phyloP scores from a whole-genome alignment of 2,329 filamentous ascomycete genomes.

The Ophiostoma ips region DNA sequence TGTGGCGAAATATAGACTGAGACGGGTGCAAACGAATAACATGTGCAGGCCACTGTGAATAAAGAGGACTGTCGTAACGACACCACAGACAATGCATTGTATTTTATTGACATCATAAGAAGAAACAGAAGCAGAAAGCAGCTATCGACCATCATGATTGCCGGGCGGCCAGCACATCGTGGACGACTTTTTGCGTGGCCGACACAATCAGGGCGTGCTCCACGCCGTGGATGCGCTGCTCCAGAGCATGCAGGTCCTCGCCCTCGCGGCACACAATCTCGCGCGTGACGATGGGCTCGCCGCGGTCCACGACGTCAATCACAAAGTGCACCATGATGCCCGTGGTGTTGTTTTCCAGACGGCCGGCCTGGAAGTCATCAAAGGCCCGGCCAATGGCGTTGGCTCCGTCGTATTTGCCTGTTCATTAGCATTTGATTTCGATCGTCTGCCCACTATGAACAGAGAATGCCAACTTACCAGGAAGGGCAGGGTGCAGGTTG shows the following conservation, averaged over 20 bases:
- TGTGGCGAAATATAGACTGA: too few relatives aligned
- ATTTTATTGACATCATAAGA: neutral
- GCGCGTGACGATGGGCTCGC: slow-evolving; percentile 54
- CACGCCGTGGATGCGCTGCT: slow-evolving; percentile 57
- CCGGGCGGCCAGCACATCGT: slow-evolving; percentile 22
- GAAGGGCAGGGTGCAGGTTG: slow-evolving; percentile 67
- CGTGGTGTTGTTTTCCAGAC: slow-evolving; percentile 53
- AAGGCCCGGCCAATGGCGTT: slow-evolving; percentile 67
- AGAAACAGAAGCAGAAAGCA: too few relatives aligned
- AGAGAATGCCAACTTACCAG: slow-evolving; percentile 30
- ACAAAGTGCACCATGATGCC: slow-evolving; percentile 89
- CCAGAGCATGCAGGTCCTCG: slow-evolving; percentile 50
- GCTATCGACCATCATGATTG: neutral
- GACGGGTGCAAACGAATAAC: too few relatives aligned
- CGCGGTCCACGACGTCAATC: slow-evolving; percentile 65
- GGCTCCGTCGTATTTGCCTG: slow-evolving; percentile 62
- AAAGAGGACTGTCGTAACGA: neutral
- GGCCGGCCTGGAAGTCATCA: slow-evolving; percentile 51
- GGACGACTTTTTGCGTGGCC: slow-evolving; percentile 42
- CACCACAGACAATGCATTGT: neutral
- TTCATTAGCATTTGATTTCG: neutral
- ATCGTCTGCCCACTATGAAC: neutral
- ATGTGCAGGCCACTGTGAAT: neutral
- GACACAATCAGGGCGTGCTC: slow-evolving; percentile 73
- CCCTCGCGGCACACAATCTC: slow-evolving; percentile 54